A percentile compares a stretch with the other conserved stretches of the same genome.
phyloP scores from a whole-genome alignment of 345 rosid species.

The Eucalyptus lansdowneana region DNA sequence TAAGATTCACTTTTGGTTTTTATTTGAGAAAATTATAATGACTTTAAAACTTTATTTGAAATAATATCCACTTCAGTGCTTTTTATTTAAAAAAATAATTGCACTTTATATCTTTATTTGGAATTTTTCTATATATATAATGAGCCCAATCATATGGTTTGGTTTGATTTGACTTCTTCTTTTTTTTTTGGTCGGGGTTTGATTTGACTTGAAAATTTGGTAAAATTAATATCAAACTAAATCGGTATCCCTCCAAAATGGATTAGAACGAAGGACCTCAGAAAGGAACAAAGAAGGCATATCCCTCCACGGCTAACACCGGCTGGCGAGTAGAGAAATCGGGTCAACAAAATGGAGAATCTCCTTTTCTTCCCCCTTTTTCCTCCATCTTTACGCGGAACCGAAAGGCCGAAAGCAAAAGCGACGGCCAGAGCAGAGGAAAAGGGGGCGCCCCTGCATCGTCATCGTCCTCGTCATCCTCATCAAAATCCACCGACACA shows the following conservation, averaged over 20 bases:
- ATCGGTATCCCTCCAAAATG: too few species aligned
- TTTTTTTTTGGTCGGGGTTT: too few species aligned
- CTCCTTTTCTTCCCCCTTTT: not conserved
- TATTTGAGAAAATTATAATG: too few species aligned
- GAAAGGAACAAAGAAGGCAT: not conserved
- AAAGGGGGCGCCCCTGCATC: too few species aligned
- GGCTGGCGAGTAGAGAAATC: not conserved
- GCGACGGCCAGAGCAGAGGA: not conserved
- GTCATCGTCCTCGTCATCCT: too few species aligned
- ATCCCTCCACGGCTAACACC: not conserved
- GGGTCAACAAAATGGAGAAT: not conserved
- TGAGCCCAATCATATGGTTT: not conserved
- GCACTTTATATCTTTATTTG: accelerated
- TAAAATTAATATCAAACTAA: not conserved
- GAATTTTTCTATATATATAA: too few species aligned
- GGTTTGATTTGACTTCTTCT: not conserved
- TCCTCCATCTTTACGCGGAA: not conserved
- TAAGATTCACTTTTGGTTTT: accelerated
- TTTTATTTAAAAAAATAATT: too few species aligned
- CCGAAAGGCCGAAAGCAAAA: not conserved
- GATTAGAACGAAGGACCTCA: not conserved
- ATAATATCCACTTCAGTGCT: too few species aligned
- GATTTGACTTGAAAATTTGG: not conserved
- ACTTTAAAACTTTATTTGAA: too few species aligned
- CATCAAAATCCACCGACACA: not conserved